A percentile compares a stretch with the other conserved stretches of the same genome.
Conservation (phyloP, 441 rosid species). For the Caryocar brasiliense region DNA sequence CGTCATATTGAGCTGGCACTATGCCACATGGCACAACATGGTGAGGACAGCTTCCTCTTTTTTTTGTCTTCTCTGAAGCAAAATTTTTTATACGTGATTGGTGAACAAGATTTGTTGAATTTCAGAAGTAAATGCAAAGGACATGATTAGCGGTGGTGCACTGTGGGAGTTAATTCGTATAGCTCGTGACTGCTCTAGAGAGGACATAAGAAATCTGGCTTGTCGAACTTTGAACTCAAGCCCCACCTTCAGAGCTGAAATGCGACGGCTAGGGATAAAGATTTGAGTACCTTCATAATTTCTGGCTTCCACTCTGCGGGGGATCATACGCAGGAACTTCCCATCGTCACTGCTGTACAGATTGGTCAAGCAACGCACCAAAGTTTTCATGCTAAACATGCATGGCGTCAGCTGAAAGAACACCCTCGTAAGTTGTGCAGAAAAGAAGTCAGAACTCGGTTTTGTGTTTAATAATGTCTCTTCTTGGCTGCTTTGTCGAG, state of each 20-base stretch:
- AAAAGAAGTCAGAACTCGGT: conserved; percentile 6
- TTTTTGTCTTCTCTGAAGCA: neutral
- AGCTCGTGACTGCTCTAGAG: conserved; percentile 83
- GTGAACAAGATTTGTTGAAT: conserved; percentile 7
- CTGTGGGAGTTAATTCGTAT: conserved; percentile 94
- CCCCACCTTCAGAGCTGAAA: conserved; percentile 59
- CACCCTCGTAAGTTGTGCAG: conserved; percentile 1
- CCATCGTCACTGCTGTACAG: conserved; percentile 6
- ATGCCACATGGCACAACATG: conserved; percentile 95
- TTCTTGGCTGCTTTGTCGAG: neutral
- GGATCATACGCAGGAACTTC: neutral
- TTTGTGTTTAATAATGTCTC: neutral
- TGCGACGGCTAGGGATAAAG: conserved; percentile 73
- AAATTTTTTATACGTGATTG: neutral
- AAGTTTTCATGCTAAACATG: neutral
- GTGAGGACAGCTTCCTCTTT: conserved; percentile 26
- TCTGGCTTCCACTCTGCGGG: neutral
- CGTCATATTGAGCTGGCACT: conserved; percentile 97
- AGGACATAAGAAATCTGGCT: conserved; percentile 85
- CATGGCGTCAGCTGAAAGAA: neutral
- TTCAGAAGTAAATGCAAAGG: conserved; percentile 87
- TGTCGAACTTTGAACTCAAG: conserved; percentile 64
- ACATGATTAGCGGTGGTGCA: conserved; percentile 92
- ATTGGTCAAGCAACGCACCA: neutral
- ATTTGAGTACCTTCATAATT: conserved; percentile 24